phyloP scores from a whole-genome alignment of 371 early-diverging fungal species.

The Mortierella sp. region DNA sequence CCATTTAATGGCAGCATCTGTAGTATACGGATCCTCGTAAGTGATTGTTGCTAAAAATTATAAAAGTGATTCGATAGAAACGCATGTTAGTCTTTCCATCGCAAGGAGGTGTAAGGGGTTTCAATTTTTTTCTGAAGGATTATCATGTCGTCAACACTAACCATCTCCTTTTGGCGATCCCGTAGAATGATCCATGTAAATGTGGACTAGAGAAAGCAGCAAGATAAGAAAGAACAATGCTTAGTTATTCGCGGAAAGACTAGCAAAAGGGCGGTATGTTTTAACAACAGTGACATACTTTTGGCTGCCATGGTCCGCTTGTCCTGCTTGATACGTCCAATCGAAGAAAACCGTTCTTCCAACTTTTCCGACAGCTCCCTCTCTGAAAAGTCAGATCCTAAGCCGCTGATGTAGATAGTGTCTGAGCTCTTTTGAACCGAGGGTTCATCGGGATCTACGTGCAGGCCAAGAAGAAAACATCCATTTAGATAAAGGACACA shows the following conservation, averaged over 20 bases:
- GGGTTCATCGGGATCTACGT: conserved; percentile 31
- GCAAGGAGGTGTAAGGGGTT: too few species aligned
- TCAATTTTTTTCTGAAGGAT: too few species aligned
- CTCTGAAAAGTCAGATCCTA: conserved; percentile 68
- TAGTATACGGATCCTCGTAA: conserved; percentile 77
- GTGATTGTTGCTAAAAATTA: conserved; percentile 69
- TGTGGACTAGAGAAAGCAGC: conserved; percentile 64
- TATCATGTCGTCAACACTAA: conserved; percentile 21
- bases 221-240: background rate
- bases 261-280: background rate
- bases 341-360: conserved; percentile 70
- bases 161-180: conserved; percentile 79
- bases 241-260: background rate
- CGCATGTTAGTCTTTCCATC: background rate
- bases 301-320: conserved; percentile 70
- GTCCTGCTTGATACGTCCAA: conserved; percentile 80
- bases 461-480: background rate
- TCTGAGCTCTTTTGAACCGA: conserved; percentile 64
- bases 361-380: conserved; percentile 58
- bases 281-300: conserved; percentile 51
- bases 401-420: conserved; percentile 74
- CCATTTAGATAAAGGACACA: background rate
- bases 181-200: conserved; percentile 72
- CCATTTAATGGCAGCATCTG: conserved; percentile 78
- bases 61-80: background rate